phyloP scores from a whole-genome alignment of 306 rosid species.

The Myrica gale region DNA sequence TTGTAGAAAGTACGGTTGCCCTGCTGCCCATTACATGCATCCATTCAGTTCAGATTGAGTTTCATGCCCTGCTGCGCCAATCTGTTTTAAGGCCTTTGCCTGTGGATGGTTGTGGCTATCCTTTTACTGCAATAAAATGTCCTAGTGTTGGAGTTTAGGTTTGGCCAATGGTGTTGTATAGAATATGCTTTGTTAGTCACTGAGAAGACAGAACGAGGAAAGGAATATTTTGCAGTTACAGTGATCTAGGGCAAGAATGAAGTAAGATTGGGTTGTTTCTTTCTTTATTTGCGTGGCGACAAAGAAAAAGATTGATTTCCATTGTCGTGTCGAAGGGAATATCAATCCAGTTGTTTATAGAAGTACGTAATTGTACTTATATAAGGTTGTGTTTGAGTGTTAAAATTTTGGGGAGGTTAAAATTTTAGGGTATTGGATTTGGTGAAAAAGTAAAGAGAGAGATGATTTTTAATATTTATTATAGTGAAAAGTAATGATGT shows the following conservation, averaged over 20 bases:
- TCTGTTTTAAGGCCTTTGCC: not conserved
- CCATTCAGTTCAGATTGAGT: not conserved
- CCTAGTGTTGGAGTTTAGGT: not conserved
- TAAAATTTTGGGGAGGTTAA: no score
- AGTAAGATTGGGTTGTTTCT: conserved; percentile 5
- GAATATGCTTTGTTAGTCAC: not conserved
- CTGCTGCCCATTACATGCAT: not conserved
- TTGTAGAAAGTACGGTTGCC: not conserved
- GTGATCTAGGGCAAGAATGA: not conserved
- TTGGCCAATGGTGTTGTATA: not conserved
- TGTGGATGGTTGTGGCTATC: not conserved
- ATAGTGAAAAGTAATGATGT: no score
- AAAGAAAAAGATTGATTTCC: conserved; percentile 10
- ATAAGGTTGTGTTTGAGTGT: no score
- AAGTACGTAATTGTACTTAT: not conserved
- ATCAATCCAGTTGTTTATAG: not conserved
- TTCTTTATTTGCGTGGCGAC: not conserved
- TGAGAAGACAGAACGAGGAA: not conserved
- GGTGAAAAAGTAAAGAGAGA: no score
- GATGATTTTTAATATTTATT: no score
- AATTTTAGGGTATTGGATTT: no score
- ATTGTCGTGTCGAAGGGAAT: not conserved
- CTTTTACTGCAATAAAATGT: not conserved
- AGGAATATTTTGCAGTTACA: not conserved
- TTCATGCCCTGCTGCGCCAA: not conserved